These are phyloP conservation scores for Rhizomucor pusillus DNA, from an alignment of 371 early-diverging fungal species.

Conservation along the genomic window DNA sequence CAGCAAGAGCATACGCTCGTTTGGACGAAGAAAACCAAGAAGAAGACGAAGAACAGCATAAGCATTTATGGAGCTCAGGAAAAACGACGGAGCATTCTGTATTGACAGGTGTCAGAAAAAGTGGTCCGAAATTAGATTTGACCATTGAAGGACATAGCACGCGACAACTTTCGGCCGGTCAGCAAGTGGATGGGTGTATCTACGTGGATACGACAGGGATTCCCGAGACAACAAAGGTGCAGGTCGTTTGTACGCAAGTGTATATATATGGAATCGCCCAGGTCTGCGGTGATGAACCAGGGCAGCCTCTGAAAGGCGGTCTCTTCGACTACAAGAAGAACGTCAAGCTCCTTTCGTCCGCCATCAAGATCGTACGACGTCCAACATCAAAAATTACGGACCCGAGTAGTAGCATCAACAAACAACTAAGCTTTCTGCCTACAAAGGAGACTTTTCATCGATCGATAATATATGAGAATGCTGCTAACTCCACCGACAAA, in stretches of 20 bases:
- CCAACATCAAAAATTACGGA: neutral
- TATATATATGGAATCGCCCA: slow-evolving; percentile 11
- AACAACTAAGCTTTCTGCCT: neutral
- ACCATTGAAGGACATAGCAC: too few species aligned
- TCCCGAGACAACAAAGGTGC: neutral
- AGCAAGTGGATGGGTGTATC: neutral
- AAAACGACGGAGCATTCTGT: too few species aligned
- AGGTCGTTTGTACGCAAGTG: slow-evolving; percentile 10
- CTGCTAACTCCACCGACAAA: neutral
- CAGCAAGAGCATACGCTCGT: too few species aligned
- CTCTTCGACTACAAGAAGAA: slow-evolving; percentile 19
- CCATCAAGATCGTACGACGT: slow-evolving; percentile 13
- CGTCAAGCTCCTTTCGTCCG: slow-evolving; percentile 11
- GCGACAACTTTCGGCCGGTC: too few species aligned
- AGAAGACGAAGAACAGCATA: too few species aligned
- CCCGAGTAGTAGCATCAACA: neutral
- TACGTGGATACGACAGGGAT: neutral
- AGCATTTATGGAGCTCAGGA: too few species aligned
- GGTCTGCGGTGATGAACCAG: slow-evolving; percentile 11
- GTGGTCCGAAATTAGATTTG: too few species aligned
- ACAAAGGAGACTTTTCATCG: neutral
- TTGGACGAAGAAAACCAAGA: too few species aligned
- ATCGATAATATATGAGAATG: neutral
- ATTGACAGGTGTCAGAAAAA: too few species aligned
- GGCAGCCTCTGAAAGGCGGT: slow-evolving; percentile 11